These are phyloP conservation scores for Exidia glandulosa DNA, from an alignment of 768 basidiomycete genomes.

Conservation along the genomic window DNA sequence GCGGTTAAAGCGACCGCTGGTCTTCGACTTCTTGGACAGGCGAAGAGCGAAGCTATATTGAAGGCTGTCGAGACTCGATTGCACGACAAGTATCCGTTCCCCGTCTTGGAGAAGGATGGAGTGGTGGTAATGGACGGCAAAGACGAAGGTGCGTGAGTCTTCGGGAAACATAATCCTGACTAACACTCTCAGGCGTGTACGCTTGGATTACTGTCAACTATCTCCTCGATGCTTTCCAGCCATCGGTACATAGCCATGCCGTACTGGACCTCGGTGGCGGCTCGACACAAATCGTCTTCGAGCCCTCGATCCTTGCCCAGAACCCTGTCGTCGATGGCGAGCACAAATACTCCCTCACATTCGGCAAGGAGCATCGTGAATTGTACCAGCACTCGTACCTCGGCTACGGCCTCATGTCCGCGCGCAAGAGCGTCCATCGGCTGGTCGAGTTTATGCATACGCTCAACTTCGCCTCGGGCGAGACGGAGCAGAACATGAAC, in stretches of 20 bases:
- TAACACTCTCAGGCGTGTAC: conserved; percentile 44
- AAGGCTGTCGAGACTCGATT: conserved; percentile 57
- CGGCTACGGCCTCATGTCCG: conserved; percentile 90
- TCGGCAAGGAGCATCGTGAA: conserved; percentile 58
- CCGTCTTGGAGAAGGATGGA: conserved; percentile 42
- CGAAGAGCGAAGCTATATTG: conserved; percentile 60
- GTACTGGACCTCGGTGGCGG: conserved; percentile 95
- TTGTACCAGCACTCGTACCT: conserved; percentile 97
- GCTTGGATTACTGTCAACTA: conserved; percentile 99
- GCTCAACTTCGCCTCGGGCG: conserved; percentile 20
- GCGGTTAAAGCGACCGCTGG: conserved; percentile 93
- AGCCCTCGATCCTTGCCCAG: conserved; percentile 52
- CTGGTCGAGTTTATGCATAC: conserved; percentile 79
- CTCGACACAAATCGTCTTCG: conserved; percentile 95
- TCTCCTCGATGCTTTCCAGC: conserved; percentile 62
- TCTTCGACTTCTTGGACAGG: conserved; percentile 54
- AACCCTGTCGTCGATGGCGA: conserved; percentile 54
- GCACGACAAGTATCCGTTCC: conserved; percentile 55
- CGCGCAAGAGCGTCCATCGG: conserved; percentile 72
- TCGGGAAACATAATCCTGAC: not conserved
- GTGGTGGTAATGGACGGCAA: conserved; percentile 91
- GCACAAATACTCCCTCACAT: conserved; percentile 78
- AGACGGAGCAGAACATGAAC: conserved; percentile 9
- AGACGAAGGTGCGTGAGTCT: conserved; percentile 56
- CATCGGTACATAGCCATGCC: conserved; percentile 50